Evolutionary conservation across 129 eudicot species (phyloP).

Genomic region (Flaveria brownii): DNA sequence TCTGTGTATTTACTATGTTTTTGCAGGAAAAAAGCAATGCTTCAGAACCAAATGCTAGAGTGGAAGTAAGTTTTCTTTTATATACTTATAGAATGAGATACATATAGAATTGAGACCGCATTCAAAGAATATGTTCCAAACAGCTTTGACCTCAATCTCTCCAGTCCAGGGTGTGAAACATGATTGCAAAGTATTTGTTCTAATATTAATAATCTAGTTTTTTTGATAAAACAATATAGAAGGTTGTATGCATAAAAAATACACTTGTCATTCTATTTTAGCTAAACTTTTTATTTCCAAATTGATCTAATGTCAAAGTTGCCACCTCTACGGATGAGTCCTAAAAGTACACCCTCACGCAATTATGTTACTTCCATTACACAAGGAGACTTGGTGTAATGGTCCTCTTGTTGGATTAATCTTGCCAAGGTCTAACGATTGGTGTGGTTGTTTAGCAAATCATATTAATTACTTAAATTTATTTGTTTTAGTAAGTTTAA

Average conservation of each 20-base stretch:
- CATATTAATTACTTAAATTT: no score
- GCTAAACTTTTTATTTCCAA: no score
- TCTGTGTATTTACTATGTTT: slow-evolving; percentile 11
- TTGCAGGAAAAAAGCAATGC: slow-evolving; percentile 21
- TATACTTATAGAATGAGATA: background rate
- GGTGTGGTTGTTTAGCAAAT: no score
- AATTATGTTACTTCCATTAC: no score
- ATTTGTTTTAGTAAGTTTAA: no score
- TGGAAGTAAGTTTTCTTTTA: slow-evolving; percentile 31
- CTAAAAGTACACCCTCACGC: no score
- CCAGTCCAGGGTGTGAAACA: background rate
- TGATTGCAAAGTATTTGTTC: background rate
- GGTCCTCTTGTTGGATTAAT: no score
- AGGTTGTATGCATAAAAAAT: background rate
- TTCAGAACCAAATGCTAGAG: slow-evolving; percentile 29
- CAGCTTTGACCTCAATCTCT: background rate
- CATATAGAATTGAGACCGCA: background rate
- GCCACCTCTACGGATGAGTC: no score
- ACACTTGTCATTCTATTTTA: no score
- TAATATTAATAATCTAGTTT: background rate
- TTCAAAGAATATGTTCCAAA: background rate
- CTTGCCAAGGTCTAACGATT: no score
- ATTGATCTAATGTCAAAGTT: no score
- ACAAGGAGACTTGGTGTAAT: no score
- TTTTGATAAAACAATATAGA: background rate